Base-by-base conservation (phyloP, 805 yeast genomes). In the Wickerhamiella azyma region DNA sequence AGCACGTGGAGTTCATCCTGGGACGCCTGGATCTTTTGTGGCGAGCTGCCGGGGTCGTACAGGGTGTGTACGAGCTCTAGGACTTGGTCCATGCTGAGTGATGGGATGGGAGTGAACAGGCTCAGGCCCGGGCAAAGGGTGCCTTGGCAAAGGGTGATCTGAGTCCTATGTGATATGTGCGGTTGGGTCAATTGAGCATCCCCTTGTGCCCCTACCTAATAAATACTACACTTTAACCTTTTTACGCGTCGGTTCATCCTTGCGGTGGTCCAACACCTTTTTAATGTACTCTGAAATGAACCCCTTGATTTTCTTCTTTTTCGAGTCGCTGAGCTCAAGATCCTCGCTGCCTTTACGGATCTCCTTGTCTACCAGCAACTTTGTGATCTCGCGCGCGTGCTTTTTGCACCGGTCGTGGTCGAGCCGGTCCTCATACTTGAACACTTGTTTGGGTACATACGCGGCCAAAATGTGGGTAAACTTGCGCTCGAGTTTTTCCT, bases 361-460 rank as follows among this genome's bases (percentile, higher is more conserved):
- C 60, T 85, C 96, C 59, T 89, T 92, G 4, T 71, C 69, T 0
- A 78, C 75, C 38, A 92, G 66, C 0, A 68, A 63, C 51, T 77
- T 73, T 5, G 80, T 85, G 48, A 89, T 76, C 42, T 86, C 95
- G 50, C 76, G 74, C 2, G 95, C 84, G 62, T 86, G 81, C 33
- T 71, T 71, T 63, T 88, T 89, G 43, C 85, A 57, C 47, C 76
- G 70, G 4, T 82, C 94, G 48, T 76, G 77, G 4, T 85, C 86
- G 18, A 89, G 67, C 45, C 76, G 78, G 2, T 67, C 59, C 52
- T 76, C 80, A 60, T 81, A 76, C 53, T 74, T 75, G 52, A 77
- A 77, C 46, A 88, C 68, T 57, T 82, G 62, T 55, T 86, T 85
- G 9, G 96, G 96, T 9, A 89, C 82, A 53, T 75, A 68, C 13